Base-by-base conservation (phyloP, 306 rosid genomes). In the Mimosa bimucronata region DNA sequence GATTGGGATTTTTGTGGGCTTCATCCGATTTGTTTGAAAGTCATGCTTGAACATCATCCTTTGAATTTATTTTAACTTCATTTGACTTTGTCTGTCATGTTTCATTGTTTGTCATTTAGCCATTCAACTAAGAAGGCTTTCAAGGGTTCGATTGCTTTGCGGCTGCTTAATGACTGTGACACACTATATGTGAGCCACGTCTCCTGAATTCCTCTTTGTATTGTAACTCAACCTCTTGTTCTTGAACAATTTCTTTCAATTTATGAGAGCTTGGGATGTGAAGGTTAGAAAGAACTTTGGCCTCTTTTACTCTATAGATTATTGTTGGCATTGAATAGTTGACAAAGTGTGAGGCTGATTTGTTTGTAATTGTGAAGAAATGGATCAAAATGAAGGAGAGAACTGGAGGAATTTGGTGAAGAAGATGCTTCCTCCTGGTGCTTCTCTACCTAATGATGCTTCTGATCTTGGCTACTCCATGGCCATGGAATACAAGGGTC, bases 361-460 rank as follows among this genome's bases (percentile, higher is more conserved):
- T 79, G 74, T 65, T 6, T 66, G 80, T 44, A 77, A 65, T 62
- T 74, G 45, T 37, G 23, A 77, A 70, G 40, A 78, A 80, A 88
- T 91, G 85, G 92, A 88, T 72, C 88, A 64, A 68, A 86, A 73
- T 84, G 85, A 75, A 83, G 90, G 84, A 88, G 92, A 92, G 71
- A 89, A 74, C 48, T 94, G 97, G 97, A 90, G 91, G 85, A 88
- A 84, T 82, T 73, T 89, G 87, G 91, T 84, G 86, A 90, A 79
- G 79, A 89, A 91, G 81, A 94, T 91, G 92, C 95, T 94, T 74
- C 97, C 98, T 25, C 95, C 95, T 2, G 97, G 97, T 71, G 88
- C 92, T 77, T 85, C 98, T 66, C 26, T 92, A 62, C 97, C 98
- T 30, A 94, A 83, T 67, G 95, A 87, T 86, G 83, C 88, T 81